These are phyloP conservation scores for Rhododendron williamsianum DNA, from an alignment of 148 eudicot genomes.

Conservation along the genomic window DNA sequence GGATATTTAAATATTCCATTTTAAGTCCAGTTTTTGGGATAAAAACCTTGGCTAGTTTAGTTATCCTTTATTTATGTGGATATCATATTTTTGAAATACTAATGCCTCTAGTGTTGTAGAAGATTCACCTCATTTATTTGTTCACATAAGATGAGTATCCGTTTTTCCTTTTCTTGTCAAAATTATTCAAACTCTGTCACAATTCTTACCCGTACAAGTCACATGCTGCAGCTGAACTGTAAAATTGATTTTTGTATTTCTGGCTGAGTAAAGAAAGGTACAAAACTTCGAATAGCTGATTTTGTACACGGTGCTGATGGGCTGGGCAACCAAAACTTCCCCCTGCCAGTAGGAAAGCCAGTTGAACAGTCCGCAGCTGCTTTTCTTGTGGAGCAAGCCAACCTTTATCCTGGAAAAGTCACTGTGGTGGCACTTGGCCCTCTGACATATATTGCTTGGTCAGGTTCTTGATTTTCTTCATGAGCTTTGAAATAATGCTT, in stretches of 20 bases:
- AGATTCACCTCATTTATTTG: neutral
- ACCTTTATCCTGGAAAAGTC: constrained; percentile 68
- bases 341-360: constrained; percentile 74
- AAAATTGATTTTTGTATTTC: constrained; percentile 16
- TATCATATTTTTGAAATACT: neutral
- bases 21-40: neutral
- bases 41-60: neutral
- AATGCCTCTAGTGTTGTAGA: neutral
- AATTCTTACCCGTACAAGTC: neutral
- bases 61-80: neutral
- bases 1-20: too few relatives aligned
- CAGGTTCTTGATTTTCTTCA: constrained; percentile 23
- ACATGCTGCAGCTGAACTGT: neutral
- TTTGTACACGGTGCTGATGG: constrained; percentile 95
- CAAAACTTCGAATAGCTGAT: constrained; percentile 88
- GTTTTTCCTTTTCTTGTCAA: neutral
- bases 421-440: constrained; percentile 94
- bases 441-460: constrained; percentile 91
- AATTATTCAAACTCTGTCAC: neutral
- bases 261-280: constrained; percentile 53
- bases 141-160: neutral
- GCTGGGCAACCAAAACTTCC: constrained; percentile 90
- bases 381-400: constrained; percentile 66
- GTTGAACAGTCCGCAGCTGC: constrained; percentile 69
- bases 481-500: neutral